Percentiles rank a stretch among this genome's conserved stretches.
Evolutionary conservation across 164 flowering plant species (phyloP).

Genomic region (Nelumbo lutea): DNA sequence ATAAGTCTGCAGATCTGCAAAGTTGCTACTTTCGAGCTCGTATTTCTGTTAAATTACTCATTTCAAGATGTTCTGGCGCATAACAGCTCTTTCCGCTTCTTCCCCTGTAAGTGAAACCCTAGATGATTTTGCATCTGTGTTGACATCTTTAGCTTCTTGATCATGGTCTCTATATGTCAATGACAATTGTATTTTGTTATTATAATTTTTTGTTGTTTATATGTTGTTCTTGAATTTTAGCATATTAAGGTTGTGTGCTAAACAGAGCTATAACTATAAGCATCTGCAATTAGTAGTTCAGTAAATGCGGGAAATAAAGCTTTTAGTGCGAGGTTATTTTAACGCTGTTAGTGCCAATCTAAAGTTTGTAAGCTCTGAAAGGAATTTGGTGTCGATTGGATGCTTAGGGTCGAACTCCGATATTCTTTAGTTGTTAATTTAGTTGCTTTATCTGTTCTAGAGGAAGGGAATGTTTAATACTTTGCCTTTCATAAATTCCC

Average conservation of each 20-base stretch:
- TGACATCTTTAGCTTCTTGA: neutral
- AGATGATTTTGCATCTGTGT: neutral
- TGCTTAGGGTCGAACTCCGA: too few species aligned
- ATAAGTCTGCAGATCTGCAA: conserved; percentile 17
- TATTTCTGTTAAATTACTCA: neutral
- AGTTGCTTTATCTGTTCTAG: too few species aligned
- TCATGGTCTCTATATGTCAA: neutral
- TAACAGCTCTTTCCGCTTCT: conserved; percentile 71
- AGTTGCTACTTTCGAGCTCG: neutral
- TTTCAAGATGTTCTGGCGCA: conserved; percentile 82
- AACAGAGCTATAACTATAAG: neutral
- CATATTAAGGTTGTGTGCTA: neutral
- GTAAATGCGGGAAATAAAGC: too few species aligned
- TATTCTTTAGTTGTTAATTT: too few species aligned
- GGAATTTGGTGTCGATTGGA: too few species aligned
- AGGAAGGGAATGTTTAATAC: too few species aligned
- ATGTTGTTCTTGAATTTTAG: neutral
- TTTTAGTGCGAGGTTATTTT: too few species aligned
- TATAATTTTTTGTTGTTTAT: neutral
- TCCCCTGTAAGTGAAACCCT: conserved; percentile 64
- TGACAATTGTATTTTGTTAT: neutral
- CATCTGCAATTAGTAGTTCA: too few species aligned
- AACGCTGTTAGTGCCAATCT: too few species aligned
- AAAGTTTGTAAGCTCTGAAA: too few species aligned
- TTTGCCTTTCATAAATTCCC: too few species aligned